phyloP scores from a whole-genome alignment of 208 protist species.

The Trypanosoma platydactyli region DNA sequence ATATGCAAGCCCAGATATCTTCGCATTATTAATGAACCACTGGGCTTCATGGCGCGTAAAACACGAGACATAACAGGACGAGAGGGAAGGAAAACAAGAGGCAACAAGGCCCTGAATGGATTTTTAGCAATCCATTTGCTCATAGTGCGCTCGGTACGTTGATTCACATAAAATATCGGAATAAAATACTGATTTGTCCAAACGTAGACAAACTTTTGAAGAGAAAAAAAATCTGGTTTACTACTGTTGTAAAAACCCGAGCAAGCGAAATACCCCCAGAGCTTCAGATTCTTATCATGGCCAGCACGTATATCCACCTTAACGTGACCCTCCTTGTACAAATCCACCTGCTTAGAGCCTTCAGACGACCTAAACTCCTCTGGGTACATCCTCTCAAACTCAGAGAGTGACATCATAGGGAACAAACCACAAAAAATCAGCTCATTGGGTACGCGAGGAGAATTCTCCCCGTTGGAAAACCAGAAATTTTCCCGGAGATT shows the following conservation, averaged over 20 bases:
- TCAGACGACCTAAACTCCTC: conserved; percentile 18
- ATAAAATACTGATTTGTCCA: conserved; percentile 47
- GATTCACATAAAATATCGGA: conserved; percentile 25
- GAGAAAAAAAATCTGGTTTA: conserved; percentile 25
- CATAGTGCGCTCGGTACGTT: conserved; percentile 6
- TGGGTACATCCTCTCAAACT: conserved; percentile 27
- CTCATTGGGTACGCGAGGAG: conserved; percentile 19
- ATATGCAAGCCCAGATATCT: conserved; percentile 21
- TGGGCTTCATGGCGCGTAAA: background rate
- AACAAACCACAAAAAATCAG: conserved; percentile 27
- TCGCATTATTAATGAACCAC: conserved; percentile 3
- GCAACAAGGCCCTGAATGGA: conserved; percentile 21
- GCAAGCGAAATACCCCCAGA: conserved; percentile 32
- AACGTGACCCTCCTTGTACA: conserved; percentile 26
- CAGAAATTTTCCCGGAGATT: conserved; percentile 21
- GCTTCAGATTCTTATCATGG: conserved; percentile 32
- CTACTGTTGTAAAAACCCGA: background rate
- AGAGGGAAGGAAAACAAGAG: conserved; percentile 19
- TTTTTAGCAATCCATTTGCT: conserved; percentile 8
- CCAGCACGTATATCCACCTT: conserved; percentile 32
- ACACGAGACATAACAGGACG: conserved; percentile 19
- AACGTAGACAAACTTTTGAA: conserved; percentile 33
- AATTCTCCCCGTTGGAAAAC: conserved; percentile 24
- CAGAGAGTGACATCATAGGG: conserved; percentile 25
- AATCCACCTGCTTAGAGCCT: conserved; percentile 1